Percentiles rank a stretch among this genome's conserved stretches.
Conservation (phyloP, 2,329 filamentous ascomycete species). For the Beauveria brongniartii region DNA sequence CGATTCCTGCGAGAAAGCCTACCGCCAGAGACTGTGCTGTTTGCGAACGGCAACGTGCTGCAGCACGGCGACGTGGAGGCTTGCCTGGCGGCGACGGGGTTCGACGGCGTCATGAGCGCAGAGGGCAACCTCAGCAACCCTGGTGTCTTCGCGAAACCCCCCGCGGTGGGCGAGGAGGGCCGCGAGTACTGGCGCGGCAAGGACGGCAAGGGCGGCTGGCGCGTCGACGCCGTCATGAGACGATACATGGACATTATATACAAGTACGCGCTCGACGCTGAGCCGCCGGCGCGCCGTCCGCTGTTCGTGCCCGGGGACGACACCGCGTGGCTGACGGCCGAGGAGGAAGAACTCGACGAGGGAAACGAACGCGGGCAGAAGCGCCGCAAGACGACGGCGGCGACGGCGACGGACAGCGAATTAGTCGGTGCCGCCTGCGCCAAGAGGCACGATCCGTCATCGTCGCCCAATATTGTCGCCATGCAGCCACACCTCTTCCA, state of each 20-base stretch:
- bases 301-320: conserved; percentile 63
- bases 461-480: conserved; percentile 57
- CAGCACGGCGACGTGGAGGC: conserved; percentile 67
- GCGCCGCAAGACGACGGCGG: conserved; percentile 36
- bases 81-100: conserved; percentile 77
- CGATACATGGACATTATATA: conserved; percentile 90
- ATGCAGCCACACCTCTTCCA: conserved; percentile 94
- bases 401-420: conserved; percentile 9
- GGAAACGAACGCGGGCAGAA: conserved; percentile 43
- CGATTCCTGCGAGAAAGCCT: conserved; percentile 74
- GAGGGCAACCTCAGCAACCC: conserved; percentile 94
- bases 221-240: conserved; percentile 79
- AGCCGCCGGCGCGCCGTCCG: conserved; percentile 59
- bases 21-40: conserved; percentile 81
- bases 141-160: conserved; percentile 67
- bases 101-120: conserved; percentile 90
- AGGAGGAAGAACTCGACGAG: conserved; percentile 21
- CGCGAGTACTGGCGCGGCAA: conserved; percentile 80
- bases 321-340: conserved; percentile 35
- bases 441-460: conserved; percentile 25
- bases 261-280: conserved; percentile 58
- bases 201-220: conserved; percentile 74
- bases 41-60: conserved; percentile 93
- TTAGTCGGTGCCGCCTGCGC: too few species aligned
- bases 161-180: conserved; percentile 54